phyloP scores from a whole-genome alignment of 2,329 filamentous ascomycete genomes.

The Aspergillus sp. region DNA sequence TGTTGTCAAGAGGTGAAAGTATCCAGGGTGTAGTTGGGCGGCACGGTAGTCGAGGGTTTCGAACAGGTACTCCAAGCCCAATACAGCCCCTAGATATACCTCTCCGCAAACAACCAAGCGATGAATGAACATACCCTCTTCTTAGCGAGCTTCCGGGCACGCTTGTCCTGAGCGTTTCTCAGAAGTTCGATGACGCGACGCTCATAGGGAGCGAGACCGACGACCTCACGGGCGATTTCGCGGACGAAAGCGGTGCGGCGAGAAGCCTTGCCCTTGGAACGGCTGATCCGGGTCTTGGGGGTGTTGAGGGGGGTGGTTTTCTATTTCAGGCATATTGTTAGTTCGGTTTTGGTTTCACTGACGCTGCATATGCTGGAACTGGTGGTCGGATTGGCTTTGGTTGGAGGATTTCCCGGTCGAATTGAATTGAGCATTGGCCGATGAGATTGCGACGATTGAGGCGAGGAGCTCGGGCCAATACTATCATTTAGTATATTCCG shows the following conservation, averaged over 20 bases:
- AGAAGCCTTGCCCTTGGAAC: conserved; percentile 93
- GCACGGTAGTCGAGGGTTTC: neutral
- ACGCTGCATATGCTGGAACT: neutral
- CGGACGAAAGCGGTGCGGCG: conserved; percentile 97
- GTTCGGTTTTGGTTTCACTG: conserved; percentile 23
- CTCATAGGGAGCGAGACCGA: conserved; percentile 94
- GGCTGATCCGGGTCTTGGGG: conserved; percentile 76
- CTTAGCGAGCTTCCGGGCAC: conserved; percentile 98
- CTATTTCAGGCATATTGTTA: conserved; percentile 58
- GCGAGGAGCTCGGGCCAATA: too few species aligned
- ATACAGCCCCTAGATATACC: neutral
- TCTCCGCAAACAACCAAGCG: neutral
- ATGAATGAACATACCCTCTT: conserved; percentile 76
- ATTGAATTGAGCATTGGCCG: neutral
- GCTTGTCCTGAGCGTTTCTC: conserved; percentile 99
- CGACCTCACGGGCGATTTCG: conserved; percentile 97
- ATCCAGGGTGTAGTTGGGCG: neutral
- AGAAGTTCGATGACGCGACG: conserved; percentile 98
- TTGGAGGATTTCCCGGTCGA: neutral
- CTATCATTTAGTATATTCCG: neutral
- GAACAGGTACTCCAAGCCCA: neutral
- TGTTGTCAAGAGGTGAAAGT: too few species aligned
- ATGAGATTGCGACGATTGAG: too few species aligned
- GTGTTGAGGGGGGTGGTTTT: conserved; percentile 78
- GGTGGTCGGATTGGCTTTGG: neutral